Evolutionary conservation across 768 basidiomycete species (phyloP), one percentile per base, ranked within the genome.

Genomic region (Lactarius sp.): DNA sequence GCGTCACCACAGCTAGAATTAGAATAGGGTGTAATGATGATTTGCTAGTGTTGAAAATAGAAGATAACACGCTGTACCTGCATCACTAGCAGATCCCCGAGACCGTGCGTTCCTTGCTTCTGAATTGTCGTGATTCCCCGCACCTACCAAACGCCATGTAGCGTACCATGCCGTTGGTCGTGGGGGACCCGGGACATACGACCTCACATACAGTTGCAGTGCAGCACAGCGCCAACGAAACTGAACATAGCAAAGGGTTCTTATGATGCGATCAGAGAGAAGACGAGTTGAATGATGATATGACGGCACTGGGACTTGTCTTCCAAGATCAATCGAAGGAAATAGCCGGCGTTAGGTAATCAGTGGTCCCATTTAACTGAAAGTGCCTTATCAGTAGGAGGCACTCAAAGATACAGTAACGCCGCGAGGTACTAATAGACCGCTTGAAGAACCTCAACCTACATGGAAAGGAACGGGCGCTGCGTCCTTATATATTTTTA

Each of bases 191-290:
- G 7, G 39, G 39, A 27, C 9, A 34, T 13, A 39, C 22, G n/a
- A 36, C 16, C n/a, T 20, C 12, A 16, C 16, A 33, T 47, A 14
- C 22, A 52, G 14, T 20, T 27, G 18, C 50, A 37, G 27, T 20
- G 22, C 42, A 46, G 27, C n/a, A 42, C 20, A 33, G n/a, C n/a
- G 18, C 56, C 14, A 46, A 46, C 27, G 50, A 57, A 51, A 52
- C 18, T 36, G 56, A 59, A 39, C 56, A 22, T 36, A 39, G 42
- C 14, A 41, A 14, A 9, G 18, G 16, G 34, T 22, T 10, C 16
- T 33, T 49, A 18, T 59, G 62, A 59, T 60, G 58, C 52, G 62
- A 64, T 64, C 58, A 55, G 33, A 52, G 56, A 59, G 52, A 49
- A 59, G n/a, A 34, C 44, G 58, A 20, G 31, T n/a, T 49, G 44